Percentiles rank a stretch among this genome's conserved stretches.
Conservation (phyloP, 345 rosid species). For the Murraya paniculata region DNA sequence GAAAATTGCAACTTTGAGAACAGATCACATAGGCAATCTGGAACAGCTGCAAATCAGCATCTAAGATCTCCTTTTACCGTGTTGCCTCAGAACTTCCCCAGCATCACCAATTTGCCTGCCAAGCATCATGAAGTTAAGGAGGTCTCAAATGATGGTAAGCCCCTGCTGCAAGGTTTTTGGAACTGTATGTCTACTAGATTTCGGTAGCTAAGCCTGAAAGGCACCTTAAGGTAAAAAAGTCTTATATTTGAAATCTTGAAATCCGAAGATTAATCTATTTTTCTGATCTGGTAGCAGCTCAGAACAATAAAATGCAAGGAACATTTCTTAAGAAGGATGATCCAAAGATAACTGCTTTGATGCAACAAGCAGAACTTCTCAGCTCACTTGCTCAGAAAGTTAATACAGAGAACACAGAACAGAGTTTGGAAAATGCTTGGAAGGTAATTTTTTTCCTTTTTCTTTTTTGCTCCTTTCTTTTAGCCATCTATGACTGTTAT, state of each 20-base stretch:
- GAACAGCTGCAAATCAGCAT: constrained; percentile 42
- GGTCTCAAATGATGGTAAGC: constrained; percentile 42
- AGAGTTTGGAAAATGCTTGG: constrained; percentile 94
- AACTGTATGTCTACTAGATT: not conserved
- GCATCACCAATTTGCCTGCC: constrained; percentile 17
- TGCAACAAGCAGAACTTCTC: constrained; percentile 93
- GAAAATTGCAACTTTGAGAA: constrained; percentile 41
- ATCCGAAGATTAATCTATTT: constrained; percentile 13
- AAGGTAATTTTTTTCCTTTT: constrained; percentile 38
- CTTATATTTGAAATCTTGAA: not conserved
- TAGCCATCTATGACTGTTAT: no score
- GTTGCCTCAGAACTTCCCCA: constrained; percentile 48
- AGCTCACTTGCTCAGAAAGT: constrained; percentile 78
- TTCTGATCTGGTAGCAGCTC: constrained; percentile 37
- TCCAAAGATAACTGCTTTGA: constrained; percentile 71
- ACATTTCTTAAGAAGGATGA: constrained; percentile 73
- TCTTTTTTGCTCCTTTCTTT: no score
- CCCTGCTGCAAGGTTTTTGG: not conserved
- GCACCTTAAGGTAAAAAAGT: not conserved
- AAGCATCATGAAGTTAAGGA: constrained; percentile 41
- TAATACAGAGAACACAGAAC: constrained; percentile 66
- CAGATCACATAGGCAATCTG: constrained; percentile 47
- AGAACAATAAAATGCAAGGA: constrained; percentile 42
- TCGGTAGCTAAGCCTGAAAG: no score
- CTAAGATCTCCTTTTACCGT: constrained; percentile 62